A percentile compares a stretch with the other conserved stretches of the same genome.
These are phyloP conservation scores for Neopestalotiopsis sp. DNA, from an alignment of 2,329 filamentous ascomycete species.

Conservation along the genomic window DNA sequence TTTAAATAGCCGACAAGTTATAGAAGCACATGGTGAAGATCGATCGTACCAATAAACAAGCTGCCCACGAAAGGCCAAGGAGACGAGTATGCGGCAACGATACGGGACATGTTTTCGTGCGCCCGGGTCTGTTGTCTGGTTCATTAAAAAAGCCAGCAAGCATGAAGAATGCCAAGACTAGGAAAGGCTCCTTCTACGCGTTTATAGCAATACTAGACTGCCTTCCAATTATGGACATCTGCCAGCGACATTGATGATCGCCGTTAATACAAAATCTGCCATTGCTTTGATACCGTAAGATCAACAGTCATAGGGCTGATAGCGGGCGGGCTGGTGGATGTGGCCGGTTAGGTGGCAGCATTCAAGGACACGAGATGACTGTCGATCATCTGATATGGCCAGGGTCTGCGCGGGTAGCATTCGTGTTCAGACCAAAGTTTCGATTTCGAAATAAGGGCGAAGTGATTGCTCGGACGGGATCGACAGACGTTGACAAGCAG, in stretches of 20 bases:
- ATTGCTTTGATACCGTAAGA: neutral
- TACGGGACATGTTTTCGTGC: neutral
- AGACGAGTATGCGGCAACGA: neutral
- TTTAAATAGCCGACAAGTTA: neutral
- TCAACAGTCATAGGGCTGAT: neutral
- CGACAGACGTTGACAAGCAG: neutral
- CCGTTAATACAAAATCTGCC: neutral
- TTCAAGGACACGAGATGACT: neutral
- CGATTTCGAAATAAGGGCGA: neutral
- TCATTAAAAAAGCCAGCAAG: too few relatives aligned
- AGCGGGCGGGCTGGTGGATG: neutral
- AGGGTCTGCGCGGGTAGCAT: neutral
- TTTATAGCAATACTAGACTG: neutral
- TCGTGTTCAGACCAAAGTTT: neutral
- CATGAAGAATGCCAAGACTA: neutral
- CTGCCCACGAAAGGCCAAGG: neutral
- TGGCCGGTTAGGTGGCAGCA: neutral
- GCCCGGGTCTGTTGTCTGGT: neutral
- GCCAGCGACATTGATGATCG: constrained; percentile 1
- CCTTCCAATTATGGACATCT: neutral
- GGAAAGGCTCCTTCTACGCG: neutral
- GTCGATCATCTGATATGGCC: neutral
- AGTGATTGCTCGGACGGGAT: neutral
- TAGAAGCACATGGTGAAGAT: neutral
- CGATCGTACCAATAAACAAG: neutral